These are phyloP conservation scores for Paxillus ammoniavirescens DNA, from an alignment of 768 basidiomycete genomes.

Conservation along the genomic window DNA sequence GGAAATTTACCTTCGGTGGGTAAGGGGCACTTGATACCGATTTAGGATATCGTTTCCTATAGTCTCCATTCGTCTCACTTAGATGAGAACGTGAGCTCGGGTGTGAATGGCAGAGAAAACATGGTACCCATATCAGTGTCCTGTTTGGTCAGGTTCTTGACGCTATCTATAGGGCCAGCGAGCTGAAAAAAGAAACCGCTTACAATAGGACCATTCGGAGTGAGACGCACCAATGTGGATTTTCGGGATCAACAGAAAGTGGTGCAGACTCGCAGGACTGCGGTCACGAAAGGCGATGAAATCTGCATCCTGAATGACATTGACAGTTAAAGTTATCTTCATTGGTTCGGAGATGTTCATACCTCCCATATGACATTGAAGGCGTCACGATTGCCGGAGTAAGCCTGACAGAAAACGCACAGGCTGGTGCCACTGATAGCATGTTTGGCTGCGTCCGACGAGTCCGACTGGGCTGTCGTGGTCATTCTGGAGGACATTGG, in stretches of 20 bases:
- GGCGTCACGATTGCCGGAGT: conserved; percentile 32
- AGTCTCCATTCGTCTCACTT: conserved; percentile 46
- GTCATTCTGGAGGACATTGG: neutral
- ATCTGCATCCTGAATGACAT: conserved; percentile 36
- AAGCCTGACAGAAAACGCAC: conserved; percentile 44
- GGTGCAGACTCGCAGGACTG: conserved; percentile 47
- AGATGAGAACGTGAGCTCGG: conserved; percentile 7
- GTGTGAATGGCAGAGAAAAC: conserved; percentile 12
- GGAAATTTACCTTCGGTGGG: conserved; percentile 45
- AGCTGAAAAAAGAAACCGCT: neutral
- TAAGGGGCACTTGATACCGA: conserved; percentile 37
- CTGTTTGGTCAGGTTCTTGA: conserved; percentile 42
- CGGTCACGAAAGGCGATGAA: conserved; percentile 54
- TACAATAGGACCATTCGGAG: neutral
- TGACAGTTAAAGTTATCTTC: neutral
- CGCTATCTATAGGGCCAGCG: conserved; percentile 43
- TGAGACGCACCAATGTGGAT: conserved; percentile 44
- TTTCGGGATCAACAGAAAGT: conserved; percentile 53
- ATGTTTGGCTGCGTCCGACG: neutral
- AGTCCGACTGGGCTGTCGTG: neutral
- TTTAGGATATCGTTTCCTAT: conserved; percentile 57
- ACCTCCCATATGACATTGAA: conserved; percentile 55
- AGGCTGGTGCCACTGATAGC: neutral
- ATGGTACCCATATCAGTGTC: conserved; percentile 51
- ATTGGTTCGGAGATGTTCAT: neutral